These are phyloP conservation scores for Oligophagozyma castellii DNA, from an alignment of 1,139 yeast species.

Conservation along the genomic window DNA sequence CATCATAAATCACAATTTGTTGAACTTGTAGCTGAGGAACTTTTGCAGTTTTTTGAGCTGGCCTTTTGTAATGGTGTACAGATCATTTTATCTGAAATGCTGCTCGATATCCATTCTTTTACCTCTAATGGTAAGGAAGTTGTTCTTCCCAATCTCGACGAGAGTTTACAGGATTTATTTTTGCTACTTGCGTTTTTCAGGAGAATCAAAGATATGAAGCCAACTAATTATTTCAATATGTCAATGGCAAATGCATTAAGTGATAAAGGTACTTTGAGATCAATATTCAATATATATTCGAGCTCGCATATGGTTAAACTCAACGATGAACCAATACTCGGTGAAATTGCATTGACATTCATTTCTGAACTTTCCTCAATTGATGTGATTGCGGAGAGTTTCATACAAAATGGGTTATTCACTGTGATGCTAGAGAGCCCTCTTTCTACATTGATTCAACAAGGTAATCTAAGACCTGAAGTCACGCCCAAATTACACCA, in stretches of 20 bases:
- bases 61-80: slow-evolving; percentile 49
- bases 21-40: slow-evolving; percentile 36
- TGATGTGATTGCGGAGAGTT: slow-evolving; percentile 49
- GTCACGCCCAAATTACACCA: slow-evolving; percentile 44
- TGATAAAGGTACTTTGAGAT: slow-evolving; percentile 47
- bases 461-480: slow-evolving; percentile 46
- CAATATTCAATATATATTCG: slow-evolving; percentile 53
- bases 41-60: slow-evolving; percentile 42
- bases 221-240: slow-evolving; percentile 35
- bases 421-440: slow-evolving; percentile 64
- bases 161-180: slow-evolving; percentile 50
- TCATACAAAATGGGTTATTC: slow-evolving; percentile 53
- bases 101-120: slow-evolving; percentile 32
- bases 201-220: slow-evolving; percentile 38
- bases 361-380: slow-evolving; percentile 55
- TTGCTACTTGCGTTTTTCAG: slow-evolving; percentile 51
- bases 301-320: slow-evolving; percentile 50
- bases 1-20: slow-evolving; percentile 31
- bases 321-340: slow-evolving; percentile 53
- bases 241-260: slow-evolving; percentile 42
- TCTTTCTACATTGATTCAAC: slow-evolving; percentile 50
- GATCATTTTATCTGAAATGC: slow-evolving; percentile 41
- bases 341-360: slow-evolving; percentile 58
- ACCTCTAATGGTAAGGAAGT: slow-evolving; percentile 21
- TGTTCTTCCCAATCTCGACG: slow-evolving; percentile 20